Percentiles rank a stretch among this genome's conserved stretches.
Evolutionary conservation across 2,329 filamentous ascomycete species (phyloP).

Genomic region (Passalora sequoiae): DNA sequence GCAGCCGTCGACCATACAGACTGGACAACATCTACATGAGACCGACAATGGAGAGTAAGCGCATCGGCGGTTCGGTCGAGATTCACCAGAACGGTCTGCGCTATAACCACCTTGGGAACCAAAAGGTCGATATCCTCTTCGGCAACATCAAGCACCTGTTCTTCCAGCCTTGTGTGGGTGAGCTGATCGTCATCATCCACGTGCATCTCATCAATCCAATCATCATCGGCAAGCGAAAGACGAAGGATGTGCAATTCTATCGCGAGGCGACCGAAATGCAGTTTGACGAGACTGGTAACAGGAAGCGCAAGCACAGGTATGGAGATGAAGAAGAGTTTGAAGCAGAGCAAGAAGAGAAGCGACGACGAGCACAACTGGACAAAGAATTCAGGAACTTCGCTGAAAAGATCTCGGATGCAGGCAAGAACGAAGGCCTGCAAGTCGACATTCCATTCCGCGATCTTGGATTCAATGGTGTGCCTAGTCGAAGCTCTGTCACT

Average conservation of each 20-base stretch:
- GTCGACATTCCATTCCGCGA: constrained; percentile 97
- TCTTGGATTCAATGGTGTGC: constrained; percentile 93
- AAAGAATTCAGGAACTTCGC: constrained; percentile 93
- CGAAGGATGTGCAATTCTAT: constrained; percentile 97
- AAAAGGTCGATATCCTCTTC: constrained; percentile 89
- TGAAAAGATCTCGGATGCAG: constrained; percentile 95
- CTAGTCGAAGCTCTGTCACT: constrained; percentile 89
- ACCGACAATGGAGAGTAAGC: constrained; percentile 92
- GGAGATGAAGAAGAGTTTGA: constrained; percentile 99
- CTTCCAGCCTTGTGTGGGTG: constrained; percentile 95
- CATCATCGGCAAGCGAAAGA: constrained; percentile 98
- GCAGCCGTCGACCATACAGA: constrained; percentile 85
- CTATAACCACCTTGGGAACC: constrained; percentile 75
- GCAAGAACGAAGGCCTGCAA: constrained; percentile 81
- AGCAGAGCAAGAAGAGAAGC: constrained; percentile 92
- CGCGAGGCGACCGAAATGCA: constrained; percentile 97
- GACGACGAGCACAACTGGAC: constrained; percentile 85
- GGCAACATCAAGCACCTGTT: constrained; percentile 98
- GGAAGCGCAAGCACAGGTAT: constrained; percentile 95
- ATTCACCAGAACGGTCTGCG: constrained; percentile 99
- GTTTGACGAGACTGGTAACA: constrained; percentile 96
- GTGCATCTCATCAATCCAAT: constrained; percentile 97
- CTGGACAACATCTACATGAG: constrained; percentile 94
- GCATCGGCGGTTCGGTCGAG: constrained; percentile 90
- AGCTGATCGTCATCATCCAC: constrained; percentile 96